Percentiles rank a stretch among this genome's conserved stretches.
These are phyloP conservation scores for Gymnopilus dilepis DNA, from an alignment of 768 basidiomycete genomes.

Conservation along the genomic window DNA sequence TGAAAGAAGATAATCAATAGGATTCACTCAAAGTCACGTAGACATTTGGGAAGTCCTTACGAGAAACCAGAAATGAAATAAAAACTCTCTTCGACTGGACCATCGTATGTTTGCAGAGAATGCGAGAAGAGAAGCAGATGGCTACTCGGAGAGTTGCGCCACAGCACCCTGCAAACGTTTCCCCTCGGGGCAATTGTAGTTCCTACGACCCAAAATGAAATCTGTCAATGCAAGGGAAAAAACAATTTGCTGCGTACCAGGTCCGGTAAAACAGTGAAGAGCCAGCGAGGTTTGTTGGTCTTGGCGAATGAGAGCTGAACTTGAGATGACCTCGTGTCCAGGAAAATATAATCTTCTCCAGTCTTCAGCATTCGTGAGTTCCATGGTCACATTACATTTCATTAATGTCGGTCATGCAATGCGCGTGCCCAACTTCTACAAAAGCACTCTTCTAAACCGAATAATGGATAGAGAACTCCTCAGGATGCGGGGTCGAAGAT, in stretches of 20 bases:
- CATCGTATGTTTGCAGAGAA: not conserved
- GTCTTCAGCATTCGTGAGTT: constrained; percentile 4
- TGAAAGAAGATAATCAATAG: constrained; percentile 16
- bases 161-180: not conserved
- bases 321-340: constrained; percentile 18
- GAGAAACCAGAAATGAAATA: constrained; percentile 4
- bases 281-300: constrained; percentile 8
- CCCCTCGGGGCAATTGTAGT: constrained; percentile 22
- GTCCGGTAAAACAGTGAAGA: not conserved
- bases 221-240: constrained; percentile 16
- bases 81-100: not conserved
- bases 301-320: constrained; percentile 8
- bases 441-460: constrained; percentile 8
- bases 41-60: constrained; percentile 7
- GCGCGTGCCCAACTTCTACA: constrained; percentile 21
- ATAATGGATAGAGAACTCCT: not conserved
- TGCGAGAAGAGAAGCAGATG: constrained; percentile 8
- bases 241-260: constrained; percentile 8
- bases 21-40: constrained; percentile 12
- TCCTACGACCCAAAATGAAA: constrained; percentile 29
- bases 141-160: constrained; percentile 11
- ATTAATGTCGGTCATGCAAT: constrained; percentile 23
- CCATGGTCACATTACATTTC: not conserved
- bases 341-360: constrained; percentile 13
- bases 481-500: not conserved